phyloP scores from a whole-genome alignment of 805 yeast genomes.

The Candida sakaeoensis region DNA sequence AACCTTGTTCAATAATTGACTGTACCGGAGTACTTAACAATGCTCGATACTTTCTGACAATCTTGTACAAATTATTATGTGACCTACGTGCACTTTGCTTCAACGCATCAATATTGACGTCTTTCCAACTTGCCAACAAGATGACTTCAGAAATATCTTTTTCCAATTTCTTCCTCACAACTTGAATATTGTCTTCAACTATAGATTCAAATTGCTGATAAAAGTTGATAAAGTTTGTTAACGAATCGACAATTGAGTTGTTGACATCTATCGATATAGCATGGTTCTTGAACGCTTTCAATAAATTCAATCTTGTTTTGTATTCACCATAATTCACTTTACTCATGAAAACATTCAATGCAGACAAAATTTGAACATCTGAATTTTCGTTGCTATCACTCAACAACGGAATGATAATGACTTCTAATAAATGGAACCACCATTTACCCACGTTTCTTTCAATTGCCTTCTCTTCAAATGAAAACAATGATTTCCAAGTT shows the following conservation, averaged over 20 bases:
- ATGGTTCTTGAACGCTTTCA: constrained; percentile 64
- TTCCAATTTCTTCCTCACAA: constrained; percentile 53
- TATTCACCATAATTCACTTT: constrained; percentile 78
- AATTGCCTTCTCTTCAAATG: constrained; percentile 52
- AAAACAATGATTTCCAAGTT: constrained; percentile 78
- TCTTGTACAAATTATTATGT: constrained; percentile 77
- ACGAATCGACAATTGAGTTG: constrained; percentile 30
- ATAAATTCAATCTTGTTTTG: constrained; percentile 50
- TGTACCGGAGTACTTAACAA: constrained; percentile 51
- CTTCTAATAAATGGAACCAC: constrained; percentile 91
- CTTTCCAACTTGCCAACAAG: constrained; percentile 93
- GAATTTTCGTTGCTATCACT: constrained; percentile 22
- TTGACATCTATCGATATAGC: constrained; percentile 26
- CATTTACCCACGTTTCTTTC: constrained; percentile 62
- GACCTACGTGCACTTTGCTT: constrained; percentile 91
- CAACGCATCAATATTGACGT: constrained; percentile 87
- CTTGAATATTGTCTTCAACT: constrained; percentile 43
- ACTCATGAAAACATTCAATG: constrained; percentile 72
- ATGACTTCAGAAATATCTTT: constrained; percentile 85
- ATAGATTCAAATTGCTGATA: constrained; percentile 61
- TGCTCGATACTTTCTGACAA: constrained; percentile 76
- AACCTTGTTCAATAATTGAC: constrained; percentile 57
- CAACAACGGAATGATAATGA: constrained; percentile 54
- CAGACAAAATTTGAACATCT: constrained; percentile 36
- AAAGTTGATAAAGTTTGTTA: constrained; percentile 57